Base-by-base conservation (phyloP, 106 monocot species). In the Ottelia alismoides region DNA sequence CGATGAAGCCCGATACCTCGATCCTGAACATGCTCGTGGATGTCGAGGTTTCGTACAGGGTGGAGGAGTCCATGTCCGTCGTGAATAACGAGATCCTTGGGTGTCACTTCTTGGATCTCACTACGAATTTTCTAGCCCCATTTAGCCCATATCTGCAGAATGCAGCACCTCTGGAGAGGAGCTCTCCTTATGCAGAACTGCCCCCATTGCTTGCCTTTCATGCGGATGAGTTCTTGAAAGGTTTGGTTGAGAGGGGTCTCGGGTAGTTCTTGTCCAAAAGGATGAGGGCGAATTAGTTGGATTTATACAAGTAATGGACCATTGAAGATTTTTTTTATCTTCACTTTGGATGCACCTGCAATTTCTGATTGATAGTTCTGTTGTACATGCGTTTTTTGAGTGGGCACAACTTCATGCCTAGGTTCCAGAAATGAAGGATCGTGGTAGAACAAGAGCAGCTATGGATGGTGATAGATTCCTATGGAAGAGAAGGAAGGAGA, bases 211-310 rank as follows among this genome's bases (percentile, higher is more conserved):
- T 77, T 20, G 65, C 80, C 28, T 96, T 88, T 58, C 70, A 65
- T 53, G 75, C 70, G 22, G 88, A 78, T 51, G 94, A 96, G 55
- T 96, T 96, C 58, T 72, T 96, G 25, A 56, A 30, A 31, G 66
- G 73, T 5, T 65, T 96, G 63, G 72, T 75, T 49, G 70, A 65
- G 7, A 85, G 94, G 76, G 94, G 94, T 51, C 81, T 85, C 0
- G 94, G 94, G 52, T 88, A 96, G 62, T 96, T 88, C 76, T 73
- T 96, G 58, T 64, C 88, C 11, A 96, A 96, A 70, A 81, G 94
- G 60, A 96, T 82, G 81, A 88, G 74, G 66, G 74, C 81, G 22
- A 96, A 96, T 55, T 96, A 88, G 96, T 61, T 96, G 51, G 85
- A 85, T 25, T 57, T 96, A 29, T 96, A 96, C 57, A 82, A 74